A percentile compares a stretch with the other conserved stretches of the same genome.
Evolutionary conservation across 1,284 basidiomycete genomes (phyloP).

Genomic region (Sphagnurus paluster): DNA sequence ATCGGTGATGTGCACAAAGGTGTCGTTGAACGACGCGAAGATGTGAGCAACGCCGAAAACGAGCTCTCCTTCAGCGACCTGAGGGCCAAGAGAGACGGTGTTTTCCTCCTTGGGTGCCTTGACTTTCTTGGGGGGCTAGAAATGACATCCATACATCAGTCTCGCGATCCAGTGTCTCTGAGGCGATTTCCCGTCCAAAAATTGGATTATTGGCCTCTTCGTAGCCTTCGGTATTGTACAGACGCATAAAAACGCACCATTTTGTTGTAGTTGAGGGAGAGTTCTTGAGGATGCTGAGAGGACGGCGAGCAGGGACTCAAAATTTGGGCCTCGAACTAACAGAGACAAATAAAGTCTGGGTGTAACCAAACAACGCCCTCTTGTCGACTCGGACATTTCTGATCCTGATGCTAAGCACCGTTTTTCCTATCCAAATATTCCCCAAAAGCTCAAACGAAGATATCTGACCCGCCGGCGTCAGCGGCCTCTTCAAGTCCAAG

Average conservation of each 20-base stretch:
- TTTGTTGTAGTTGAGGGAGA: conserved; percentile 26
- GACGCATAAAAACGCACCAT: conserved; percentile 34
- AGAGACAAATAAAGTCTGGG: conserved; percentile 22
- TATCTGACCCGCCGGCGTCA: no score
- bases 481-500: no score
- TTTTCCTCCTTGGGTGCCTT: conserved; percentile 79
- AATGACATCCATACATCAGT: conserved; percentile 34
- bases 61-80: conserved; percentile 93
- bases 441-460: no score
- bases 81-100: conserved; percentile 88
- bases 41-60: conserved; percentile 97
- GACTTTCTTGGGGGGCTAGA: conserved; percentile 76
- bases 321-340: conserved; percentile 18
- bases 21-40: conserved; percentile 99
- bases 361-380: conserved; percentile 4
- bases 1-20: conserved; percentile 99
- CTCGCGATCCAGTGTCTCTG: conserved; percentile 32
- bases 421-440: no score
- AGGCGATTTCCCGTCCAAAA: conserved; percentile 21
- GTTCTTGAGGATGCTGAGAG: conserved; percentile 31
- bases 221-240: conserved; percentile 1
- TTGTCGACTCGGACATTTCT: no score
- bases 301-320: conserved; percentile 19
- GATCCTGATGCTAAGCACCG: no score
- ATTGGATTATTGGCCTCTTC: conserved; percentile 6